Conservation (phyloP, 2,329 filamentous ascomycete genomes). For the Venturia carpophila region DNA sequence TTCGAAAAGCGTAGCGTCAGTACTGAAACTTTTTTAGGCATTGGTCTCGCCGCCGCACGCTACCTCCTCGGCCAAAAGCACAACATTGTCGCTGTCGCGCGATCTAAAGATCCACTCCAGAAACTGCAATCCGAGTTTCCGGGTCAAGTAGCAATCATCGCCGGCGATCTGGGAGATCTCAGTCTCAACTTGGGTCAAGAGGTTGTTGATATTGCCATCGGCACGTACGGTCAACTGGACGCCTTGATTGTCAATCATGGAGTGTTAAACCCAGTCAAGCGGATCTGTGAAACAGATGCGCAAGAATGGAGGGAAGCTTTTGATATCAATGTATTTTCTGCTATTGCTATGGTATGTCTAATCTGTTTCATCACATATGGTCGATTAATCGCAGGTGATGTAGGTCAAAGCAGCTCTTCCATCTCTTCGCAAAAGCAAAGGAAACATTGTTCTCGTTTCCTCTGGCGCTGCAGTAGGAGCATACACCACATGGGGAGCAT, state of each 20-base stretch:
- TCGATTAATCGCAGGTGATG: slow-evolving; percentile 15
- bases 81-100: slow-evolving; percentile 52
- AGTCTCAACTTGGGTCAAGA: slow-evolving; percentile 41
- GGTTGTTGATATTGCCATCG: slow-evolving; percentile 58
- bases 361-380: slow-evolving; percentile 24
- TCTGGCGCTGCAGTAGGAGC: slow-evolving; percentile 64
- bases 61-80: slow-evolving; percentile 49
- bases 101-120: slow-evolving; percentile 48
- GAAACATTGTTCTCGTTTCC: slow-evolving; percentile 69
- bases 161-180: slow-evolving; percentile 50
- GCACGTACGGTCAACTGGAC: slow-evolving; percentile 67
- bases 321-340: slow-evolving; percentile 82
- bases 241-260: slow-evolving; percentile 86
- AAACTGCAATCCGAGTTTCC: slow-evolving; percentile 39
- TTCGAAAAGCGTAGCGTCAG: background rate
- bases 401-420: slow-evolving; percentile 65
- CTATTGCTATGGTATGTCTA: slow-evolving; percentile 62
- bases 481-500: slow-evolving; percentile 69
- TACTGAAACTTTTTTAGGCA: slow-evolving; percentile 33
- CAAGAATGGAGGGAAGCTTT: slow-evolving; percentile 70
- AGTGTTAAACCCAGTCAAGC: slow-evolving; percentile 64
- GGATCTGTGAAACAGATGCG: slow-evolving; percentile 57
- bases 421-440: slow-evolving; percentile 58
- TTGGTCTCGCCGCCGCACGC: slow-evolving; percentile 53
- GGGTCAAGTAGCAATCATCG: slow-evolving; percentile 47